Evolutionary conservation across 192 early-diverging fungal genomes (phyloP).

Genomic region (Nowakowskiella sp.): DNA sequence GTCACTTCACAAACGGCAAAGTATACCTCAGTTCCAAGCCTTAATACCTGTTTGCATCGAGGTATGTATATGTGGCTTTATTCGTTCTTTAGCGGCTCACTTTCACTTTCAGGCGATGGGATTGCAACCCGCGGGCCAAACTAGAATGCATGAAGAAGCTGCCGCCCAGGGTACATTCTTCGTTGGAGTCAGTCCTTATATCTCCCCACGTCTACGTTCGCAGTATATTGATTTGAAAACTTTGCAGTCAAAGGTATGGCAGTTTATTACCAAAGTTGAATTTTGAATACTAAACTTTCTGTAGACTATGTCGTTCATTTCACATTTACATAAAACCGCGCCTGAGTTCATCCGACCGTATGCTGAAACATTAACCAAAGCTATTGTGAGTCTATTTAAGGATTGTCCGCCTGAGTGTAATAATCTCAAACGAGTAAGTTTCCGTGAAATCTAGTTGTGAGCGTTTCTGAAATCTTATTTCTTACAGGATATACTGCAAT

Average conservation of each 20-base stretch:
- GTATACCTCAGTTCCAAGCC: constrained; percentile 66
- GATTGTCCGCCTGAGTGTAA: constrained; percentile 79
- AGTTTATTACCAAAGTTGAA: neutral
- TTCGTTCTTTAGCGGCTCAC: constrained; percentile 4
- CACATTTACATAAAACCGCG: constrained; percentile 86
- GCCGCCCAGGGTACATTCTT: constrained; percentile 52
- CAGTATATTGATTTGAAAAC: constrained; percentile 83
- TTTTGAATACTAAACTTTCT: neutral
- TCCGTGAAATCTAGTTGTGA: neutral
- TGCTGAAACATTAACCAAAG: constrained; percentile 76
- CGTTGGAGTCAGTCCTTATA: constrained; percentile 68
- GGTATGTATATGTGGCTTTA: constrained; percentile 28
- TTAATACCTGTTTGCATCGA: constrained; percentile 86
- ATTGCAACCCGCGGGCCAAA: constrained; percentile 18
- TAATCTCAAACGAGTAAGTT: constrained; percentile 86
- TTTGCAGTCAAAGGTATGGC: constrained; percentile 86
- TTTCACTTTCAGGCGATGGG: neutral
- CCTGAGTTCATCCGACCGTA: constrained; percentile 58
- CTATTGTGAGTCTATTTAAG: constrained; percentile 80
- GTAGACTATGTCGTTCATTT: constrained; percentile 91
- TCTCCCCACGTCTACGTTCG: constrained; percentile 50
- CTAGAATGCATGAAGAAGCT: constrained; percentile 39
- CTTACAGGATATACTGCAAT: constrained; percentile 79
- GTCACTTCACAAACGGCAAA: constrained; percentile 68
- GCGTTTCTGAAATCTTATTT: neutral